phyloP scores from a whole-genome alignment of 352 stramenopile species.

The Phytophthora quininea region DNA sequence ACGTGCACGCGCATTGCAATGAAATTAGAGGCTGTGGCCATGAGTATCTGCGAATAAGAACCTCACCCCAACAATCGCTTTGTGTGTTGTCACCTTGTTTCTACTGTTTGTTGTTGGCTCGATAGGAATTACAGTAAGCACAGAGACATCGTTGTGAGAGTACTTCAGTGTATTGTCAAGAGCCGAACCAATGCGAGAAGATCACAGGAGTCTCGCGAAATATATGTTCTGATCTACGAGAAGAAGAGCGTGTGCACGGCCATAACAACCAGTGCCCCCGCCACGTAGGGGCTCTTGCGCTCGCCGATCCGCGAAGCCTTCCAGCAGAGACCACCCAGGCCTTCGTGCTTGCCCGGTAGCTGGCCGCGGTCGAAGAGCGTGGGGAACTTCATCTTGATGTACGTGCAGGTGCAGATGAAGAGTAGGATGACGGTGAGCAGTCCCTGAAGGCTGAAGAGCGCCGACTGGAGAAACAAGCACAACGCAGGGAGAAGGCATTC shows the following conservation, averaged over 20 bases:
- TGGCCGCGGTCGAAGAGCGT: constrained; percentile 94
- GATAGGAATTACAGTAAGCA: too few species aligned
- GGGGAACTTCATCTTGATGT: constrained; percentile 95
- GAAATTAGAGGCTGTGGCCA: constrained; percentile 13
- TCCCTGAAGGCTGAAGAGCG: constrained; percentile 97
- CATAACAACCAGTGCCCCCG: constrained; percentile 85
- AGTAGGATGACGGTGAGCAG: constrained; percentile 96
- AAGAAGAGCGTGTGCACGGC: constrained; percentile 94
- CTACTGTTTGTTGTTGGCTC: too few species aligned
- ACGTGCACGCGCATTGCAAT: constrained; percentile 19
- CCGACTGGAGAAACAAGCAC: constrained; percentile 71
- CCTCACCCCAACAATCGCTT: constrained; percentile 8
- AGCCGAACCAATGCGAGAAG: too few species aligned
- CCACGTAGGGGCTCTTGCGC: constrained; percentile 91
- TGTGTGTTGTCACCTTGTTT: too few species aligned
- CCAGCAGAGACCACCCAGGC: constrained; percentile 90
- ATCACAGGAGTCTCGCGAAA: too few species aligned
- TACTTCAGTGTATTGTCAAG: too few species aligned
- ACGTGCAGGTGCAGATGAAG: constrained; percentile 98
- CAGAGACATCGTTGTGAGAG: too few species aligned
- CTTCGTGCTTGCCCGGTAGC: constrained; percentile 86
- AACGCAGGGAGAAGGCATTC: neutral
- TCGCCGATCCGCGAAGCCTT: constrained; percentile 93
- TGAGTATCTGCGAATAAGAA: constrained; percentile 25
- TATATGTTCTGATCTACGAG: constrained; percentile 29